These are phyloP conservation scores for Fusarium sp. DNA, from an alignment of 2,329 filamentous ascomycete genomes.

Conservation along the genomic window DNA sequence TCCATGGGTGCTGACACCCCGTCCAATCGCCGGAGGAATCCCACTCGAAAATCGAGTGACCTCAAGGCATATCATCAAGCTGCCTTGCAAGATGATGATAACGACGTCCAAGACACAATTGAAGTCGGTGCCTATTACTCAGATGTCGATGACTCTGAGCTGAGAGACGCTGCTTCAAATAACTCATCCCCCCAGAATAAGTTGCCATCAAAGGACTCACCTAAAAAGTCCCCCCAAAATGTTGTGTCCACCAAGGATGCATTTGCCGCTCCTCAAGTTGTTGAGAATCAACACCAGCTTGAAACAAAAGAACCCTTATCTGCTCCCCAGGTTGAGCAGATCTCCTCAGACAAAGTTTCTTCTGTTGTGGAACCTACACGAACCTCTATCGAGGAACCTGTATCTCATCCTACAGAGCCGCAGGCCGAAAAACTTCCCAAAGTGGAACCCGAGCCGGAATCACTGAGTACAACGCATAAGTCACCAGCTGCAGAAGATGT, in stretches of 20 bases:
- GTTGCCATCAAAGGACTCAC: conserved; percentile 31
- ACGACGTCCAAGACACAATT: conserved; percentile 66
- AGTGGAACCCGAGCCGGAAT: conserved; percentile 28
- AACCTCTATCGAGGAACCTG: conserved; percentile 21
- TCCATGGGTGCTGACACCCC: conserved; percentile 49
- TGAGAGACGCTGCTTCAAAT: conserved; percentile 39
- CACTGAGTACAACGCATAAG: conserved; percentile 12
- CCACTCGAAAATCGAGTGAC: conserved; percentile 51
- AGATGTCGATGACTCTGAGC: conserved; percentile 46
- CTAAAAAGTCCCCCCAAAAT: conserved; percentile 10
- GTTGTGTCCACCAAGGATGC: conserved; percentile 28
- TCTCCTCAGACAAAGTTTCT: conserved; percentile 11
- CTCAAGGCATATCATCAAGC: conserved; percentile 45
- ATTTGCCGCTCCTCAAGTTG: conserved; percentile 14
- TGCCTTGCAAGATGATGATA: conserved; percentile 50
- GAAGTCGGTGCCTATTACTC: conserved; percentile 59
- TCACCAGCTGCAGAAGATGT: not conserved
- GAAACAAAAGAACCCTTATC: not conserved
- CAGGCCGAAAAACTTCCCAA: conserved; percentile 28
- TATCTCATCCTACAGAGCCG: conserved; percentile 30
- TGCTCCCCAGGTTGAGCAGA: conserved; percentile 4
- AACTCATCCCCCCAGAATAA: conserved; percentile 43
- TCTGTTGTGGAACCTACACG: conserved; percentile 24
- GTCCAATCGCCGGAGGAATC: conserved; percentile 51
- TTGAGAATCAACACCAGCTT: not conserved